Percentiles rank a stretch among this genome's conserved stretches.
These are phyloP conservation scores for Kluyveromyces marxianus DNA, from an alignment of 1,139 yeast species.

Conservation along the genomic window DNA sequence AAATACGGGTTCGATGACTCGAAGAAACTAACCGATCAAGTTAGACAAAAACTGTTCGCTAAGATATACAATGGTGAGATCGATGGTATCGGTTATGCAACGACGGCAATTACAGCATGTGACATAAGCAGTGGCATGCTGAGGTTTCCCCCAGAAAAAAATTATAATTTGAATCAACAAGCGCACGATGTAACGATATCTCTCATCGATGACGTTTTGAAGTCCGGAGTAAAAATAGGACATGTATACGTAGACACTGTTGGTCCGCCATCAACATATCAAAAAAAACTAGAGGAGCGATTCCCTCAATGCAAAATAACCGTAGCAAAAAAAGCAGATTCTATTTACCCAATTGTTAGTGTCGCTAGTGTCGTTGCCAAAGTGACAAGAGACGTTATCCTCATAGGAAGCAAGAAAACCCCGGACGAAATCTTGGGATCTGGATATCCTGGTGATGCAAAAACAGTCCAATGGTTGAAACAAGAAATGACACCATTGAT, in stretches of 20 bases:
- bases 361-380: constrained; percentile 97
- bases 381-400: constrained; percentile 79
- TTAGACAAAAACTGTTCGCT: constrained; percentile 54
- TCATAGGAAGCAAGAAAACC: constrained; percentile 34
- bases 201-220: constrained; percentile 56
- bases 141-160: constrained; percentile 45
- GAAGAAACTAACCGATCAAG: constrained; percentile 69
- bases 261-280: constrained; percentile 87
- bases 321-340: constrained; percentile 95
- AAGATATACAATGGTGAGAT: constrained; percentile 50
- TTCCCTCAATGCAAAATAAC: constrained; percentile 71
- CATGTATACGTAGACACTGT: constrained; percentile 91
- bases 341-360: constrained; percentile 87
- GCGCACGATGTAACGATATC: constrained; percentile 92
- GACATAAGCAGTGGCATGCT: constrained; percentile 91
- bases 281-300: constrained; percentile 55
- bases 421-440: constrained; percentile 53
- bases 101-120: constrained; percentile 75
- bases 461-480: constrained; percentile 64
- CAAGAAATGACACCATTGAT: constrained; percentile 58
- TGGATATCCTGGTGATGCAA: constrained; percentile 93
- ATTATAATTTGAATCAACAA: constrained; percentile 83
- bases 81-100: constrained; percentile 76
- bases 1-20: constrained; percentile 87
- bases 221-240: constrained; percentile 52